phyloP scores from a whole-genome alignment of 306 rosid genomes.

The Spatholobus suberectus region DNA sequence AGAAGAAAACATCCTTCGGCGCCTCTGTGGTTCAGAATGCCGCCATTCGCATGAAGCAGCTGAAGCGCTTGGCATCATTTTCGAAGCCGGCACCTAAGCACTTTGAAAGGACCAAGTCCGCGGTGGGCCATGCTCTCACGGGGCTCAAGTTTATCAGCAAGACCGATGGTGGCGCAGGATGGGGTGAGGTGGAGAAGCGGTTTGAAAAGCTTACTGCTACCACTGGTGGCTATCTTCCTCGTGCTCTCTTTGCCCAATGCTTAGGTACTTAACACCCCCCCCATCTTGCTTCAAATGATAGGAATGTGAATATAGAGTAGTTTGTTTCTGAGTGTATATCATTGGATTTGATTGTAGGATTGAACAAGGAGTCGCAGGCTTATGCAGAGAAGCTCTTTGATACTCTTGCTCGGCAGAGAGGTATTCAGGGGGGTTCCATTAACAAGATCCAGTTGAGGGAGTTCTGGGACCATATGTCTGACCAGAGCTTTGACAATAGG shows the following conservation, averaged over 20 bases:
- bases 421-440: slow-evolving; percentile 53
- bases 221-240: slow-evolving; percentile 62
- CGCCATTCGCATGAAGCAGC: slow-evolving; percentile 51
- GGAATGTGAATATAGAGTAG: not conserved
- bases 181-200: slow-evolving; percentile 59
- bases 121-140: slow-evolving; percentile 56
- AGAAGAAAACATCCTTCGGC: slow-evolving; percentile 48
- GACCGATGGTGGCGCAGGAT: slow-evolving; percentile 51
- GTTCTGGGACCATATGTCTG: slow-evolving; percentile 70
- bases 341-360: slow-evolving; percentile 51
- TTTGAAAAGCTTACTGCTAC: slow-evolving; percentile 53
- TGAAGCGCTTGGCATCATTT: slow-evolving; percentile 62
- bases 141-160: slow-evolving; percentile 66
- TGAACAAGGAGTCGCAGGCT: slow-evolving; percentile 60
- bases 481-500: slow-evolving; percentile 70
- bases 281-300: not conserved
- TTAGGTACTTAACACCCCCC: slow-evolving; percentile 49
- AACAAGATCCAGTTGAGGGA: slow-evolving; percentile 64
- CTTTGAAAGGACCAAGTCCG: slow-evolving; percentile 53
- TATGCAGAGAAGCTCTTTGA: slow-evolving; percentile 68
- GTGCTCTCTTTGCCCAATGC: slow-evolving; percentile 65
- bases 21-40: slow-evolving; percentile 53
- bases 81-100: slow-evolving; percentile 43
- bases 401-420: slow-evolving; percentile 63
- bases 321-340: slow-evolving; percentile 12